A percentile compares a stretch with the other conserved stretches of the same genome.
phyloP scores from a whole-genome alignment of 106 monocot genomes.

The Apostasia ramifera region DNA sequence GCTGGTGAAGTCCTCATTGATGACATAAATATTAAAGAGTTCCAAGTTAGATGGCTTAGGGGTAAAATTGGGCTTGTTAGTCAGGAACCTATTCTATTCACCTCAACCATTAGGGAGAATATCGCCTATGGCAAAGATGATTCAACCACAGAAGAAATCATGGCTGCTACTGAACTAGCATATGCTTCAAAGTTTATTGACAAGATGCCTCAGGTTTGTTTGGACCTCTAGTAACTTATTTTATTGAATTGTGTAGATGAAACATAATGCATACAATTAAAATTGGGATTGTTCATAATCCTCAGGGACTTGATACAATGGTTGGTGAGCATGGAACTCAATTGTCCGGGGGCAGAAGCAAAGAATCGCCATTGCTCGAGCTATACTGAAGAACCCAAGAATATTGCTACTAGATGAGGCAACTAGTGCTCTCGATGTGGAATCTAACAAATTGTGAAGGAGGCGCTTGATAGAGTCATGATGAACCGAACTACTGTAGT shows the following conservation, averaged over 20 bases:
- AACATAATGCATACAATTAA: not conserved
- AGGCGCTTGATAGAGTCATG: slow-evolving; percentile 56
- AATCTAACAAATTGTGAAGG: slow-evolving; percentile 60
- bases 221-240: not conserved
- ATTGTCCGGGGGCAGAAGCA: slow-evolving; percentile 48
- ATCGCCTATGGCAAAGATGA: slow-evolving; percentile 38
- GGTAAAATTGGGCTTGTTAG: slow-evolving; percentile 48
- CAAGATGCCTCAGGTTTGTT: slow-evolving; percentile 18
- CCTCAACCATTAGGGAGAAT: slow-evolving; percentile 31
- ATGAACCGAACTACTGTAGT: slow-evolving; percentile 53
- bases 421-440: slow-evolving; percentile 61
- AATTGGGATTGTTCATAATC: not conserved
- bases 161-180: slow-evolving; percentile 39
- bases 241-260: not conserved
- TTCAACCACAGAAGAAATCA: slow-evolving; percentile 39
- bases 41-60: slow-evolving; percentile 41
- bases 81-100: slow-evolving; percentile 45
- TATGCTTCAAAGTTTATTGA: slow-evolving; percentile 28
- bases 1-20: slow-evolving; percentile 38
- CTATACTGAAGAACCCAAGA: slow-evolving; percentile 37
- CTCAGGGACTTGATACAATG: slow-evolving; percentile 53
- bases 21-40: slow-evolving; percentile 32
- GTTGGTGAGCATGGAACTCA: slow-evolving; percentile 63
- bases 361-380: slow-evolving; percentile 43
- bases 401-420: slow-evolving; percentile 50